Conservation (phyloP, 73 alveolate species). For the Paraurostyla sp. region DNA sequence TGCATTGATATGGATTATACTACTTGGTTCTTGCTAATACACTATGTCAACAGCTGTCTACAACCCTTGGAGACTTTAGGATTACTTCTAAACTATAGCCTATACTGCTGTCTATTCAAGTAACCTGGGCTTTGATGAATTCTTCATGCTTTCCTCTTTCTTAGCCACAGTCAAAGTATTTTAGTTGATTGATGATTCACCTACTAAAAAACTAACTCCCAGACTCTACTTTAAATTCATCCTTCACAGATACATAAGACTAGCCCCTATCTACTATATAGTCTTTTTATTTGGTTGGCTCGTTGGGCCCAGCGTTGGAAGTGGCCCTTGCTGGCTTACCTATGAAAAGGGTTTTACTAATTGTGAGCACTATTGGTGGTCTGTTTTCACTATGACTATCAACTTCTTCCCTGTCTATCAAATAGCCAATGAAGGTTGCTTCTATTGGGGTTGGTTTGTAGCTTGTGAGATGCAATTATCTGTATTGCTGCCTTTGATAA, state of each 20-base stretch:
- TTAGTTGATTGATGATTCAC: neutral
- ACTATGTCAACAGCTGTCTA: conserved; percentile 36
- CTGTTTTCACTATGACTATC: conserved; percentile 47
- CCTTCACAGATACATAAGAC: neutral
- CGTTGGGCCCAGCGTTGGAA: conserved; percentile 23
- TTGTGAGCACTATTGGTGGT: conserved; percentile 46
- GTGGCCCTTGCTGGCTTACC: conserved; percentile 55
- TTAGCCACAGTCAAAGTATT: neutral
- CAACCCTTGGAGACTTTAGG: conserved; percentile 37
- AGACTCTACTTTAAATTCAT: neutral
- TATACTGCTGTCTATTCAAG: conserved; percentile 48
- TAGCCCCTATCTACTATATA: conserved; percentile 54
- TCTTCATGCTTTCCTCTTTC: conserved; percentile 55
- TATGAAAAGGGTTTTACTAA: conserved; percentile 28
- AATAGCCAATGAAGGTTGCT: conserved; percentile 49
- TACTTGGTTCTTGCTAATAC: conserved; percentile 17
- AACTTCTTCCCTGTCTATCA: conserved; percentile 32
- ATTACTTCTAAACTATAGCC: conserved; percentile 21
- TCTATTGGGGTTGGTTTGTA: conserved; percentile 63
- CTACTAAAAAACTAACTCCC: neutral
- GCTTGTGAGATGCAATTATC: conserved; percentile 43
- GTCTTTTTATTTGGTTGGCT: conserved; percentile 63
- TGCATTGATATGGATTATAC: conserved; percentile 21
- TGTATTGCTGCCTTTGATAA: neutral
- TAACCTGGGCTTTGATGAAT: conserved; percentile 56